These are phyloP conservation scores for Tetrahymena malaccensis DNA, from an alignment of 73 alveolate species.

Conservation along the genomic window DNA sequence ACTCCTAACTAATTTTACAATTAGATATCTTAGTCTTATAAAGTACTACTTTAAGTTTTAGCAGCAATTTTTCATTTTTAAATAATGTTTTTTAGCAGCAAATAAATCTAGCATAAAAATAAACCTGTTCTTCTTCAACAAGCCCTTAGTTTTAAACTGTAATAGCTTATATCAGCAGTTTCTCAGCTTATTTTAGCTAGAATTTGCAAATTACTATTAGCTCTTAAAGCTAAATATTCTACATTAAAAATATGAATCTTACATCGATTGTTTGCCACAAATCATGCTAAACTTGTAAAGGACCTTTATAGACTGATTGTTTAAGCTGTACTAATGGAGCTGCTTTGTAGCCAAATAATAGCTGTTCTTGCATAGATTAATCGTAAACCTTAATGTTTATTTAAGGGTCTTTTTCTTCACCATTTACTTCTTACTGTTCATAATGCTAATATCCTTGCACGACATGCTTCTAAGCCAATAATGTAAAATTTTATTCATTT, in stretches of 20 bases:
- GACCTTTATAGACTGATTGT: not conserved
- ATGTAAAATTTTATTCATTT: not conserved
- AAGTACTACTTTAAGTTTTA: not conserved
- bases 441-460: not conserved
- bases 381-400: not conserved
- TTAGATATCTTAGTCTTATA: not conserved
- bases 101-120: not conserved
- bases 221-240: not conserved
- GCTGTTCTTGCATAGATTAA: not conserved
- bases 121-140: not conserved
- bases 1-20: not conserved
- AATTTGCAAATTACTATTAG: not conserved
- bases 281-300: not conserved
- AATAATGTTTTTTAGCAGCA: not conserved
- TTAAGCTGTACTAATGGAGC: not conserved
- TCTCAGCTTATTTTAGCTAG: not conserved
- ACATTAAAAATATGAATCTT: not conserved
- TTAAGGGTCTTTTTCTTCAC: not conserved
- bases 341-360: not conserved
- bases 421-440: not conserved
- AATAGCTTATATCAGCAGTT: not conserved
- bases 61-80: not conserved
- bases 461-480: not conserved
- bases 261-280: not conserved
- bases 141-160: not conserved